Evolutionary conservation across 2,329 filamentous ascomycete species (phyloP).

Genomic region (Orbilia quercus): DNA sequence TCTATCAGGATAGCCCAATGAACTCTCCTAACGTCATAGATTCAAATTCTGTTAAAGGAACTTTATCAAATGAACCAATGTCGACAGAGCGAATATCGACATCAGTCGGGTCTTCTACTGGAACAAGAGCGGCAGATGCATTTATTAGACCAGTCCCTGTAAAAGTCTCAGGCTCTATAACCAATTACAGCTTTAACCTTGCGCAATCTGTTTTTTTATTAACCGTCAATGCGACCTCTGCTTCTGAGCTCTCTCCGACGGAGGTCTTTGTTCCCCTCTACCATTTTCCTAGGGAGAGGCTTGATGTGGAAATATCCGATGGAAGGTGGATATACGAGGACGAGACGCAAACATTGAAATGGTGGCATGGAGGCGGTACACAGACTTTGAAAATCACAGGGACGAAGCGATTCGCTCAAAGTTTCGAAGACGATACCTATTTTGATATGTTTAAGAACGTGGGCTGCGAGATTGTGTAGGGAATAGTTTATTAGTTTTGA

Average conservation of each 20-base stretch:
- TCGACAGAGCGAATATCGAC: constrained; percentile 59
- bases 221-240: constrained; percentile 72
- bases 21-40: constrained; percentile 56
- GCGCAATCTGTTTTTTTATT: constrained; percentile 81
- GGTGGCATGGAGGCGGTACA: constrained; percentile 92
- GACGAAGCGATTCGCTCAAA: constrained; percentile 70
- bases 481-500: not conserved
- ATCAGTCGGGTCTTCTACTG: constrained; percentile 68
- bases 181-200: constrained; percentile 83
- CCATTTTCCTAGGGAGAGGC: constrained; percentile 83
- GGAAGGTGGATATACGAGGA: constrained; percentile 93
- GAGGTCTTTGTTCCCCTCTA: constrained; percentile 88
- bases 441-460: constrained; percentile 68
- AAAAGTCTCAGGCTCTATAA: constrained; percentile 76
- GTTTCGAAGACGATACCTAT: constrained; percentile 80
- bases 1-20: constrained; percentile 43
- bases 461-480: constrained; percentile 68
- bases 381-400: constrained; percentile 83
- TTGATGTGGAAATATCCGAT: constrained; percentile 78
- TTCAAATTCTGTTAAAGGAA: constrained; percentile 61
- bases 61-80: constrained; percentile 74
- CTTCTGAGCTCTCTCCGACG: constrained; percentile 76
- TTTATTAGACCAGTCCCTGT: constrained; percentile 88
- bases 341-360: constrained; percentile 80
- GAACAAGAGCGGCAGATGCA: constrained; percentile 90